phyloP scores from a whole-genome alignment of 2,329 filamentous ascomycete genomes.

The Sodiomyces alkalinus region DNA sequence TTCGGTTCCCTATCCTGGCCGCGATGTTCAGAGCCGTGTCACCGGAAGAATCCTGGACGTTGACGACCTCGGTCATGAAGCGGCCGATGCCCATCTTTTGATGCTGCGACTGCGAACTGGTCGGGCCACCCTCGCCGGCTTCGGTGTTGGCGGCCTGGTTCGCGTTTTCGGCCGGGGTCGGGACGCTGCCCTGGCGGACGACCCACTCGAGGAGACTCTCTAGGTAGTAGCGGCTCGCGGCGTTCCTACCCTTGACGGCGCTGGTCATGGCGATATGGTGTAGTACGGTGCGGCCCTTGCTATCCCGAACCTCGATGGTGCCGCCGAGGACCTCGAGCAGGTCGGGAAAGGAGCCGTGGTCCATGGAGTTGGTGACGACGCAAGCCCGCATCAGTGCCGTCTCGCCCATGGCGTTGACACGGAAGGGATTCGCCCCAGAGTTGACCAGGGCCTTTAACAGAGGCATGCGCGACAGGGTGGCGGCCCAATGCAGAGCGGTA shows the following conservation, averaged over 20 bases:
- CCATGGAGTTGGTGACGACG: slow-evolving; percentile 85
- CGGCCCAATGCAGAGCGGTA: slow-evolving; percentile 91
- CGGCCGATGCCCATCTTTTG: slow-evolving; percentile 74
- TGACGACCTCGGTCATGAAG: slow-evolving; percentile 96
- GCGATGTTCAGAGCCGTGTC: slow-evolving; percentile 93
- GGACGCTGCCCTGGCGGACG: slow-evolving; percentile 63
- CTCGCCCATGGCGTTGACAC: slow-evolving; percentile 80
- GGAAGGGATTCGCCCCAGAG: slow-evolving; percentile 72
- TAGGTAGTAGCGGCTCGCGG: slow-evolving; percentile 88
- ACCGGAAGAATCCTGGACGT: slow-evolving; percentile 82
- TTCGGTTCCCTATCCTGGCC: slow-evolving; percentile 79
- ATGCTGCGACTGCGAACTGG: slow-evolving; percentile 21
- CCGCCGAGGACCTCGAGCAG: slow-evolving; percentile 77
- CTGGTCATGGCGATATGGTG: slow-evolving; percentile 96
- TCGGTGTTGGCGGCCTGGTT: slow-evolving; percentile 19
- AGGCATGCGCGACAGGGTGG: slow-evolving; percentile 74
- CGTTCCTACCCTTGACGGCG: slow-evolving; percentile 82
- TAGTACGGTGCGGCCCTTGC: slow-evolving; percentile 77
- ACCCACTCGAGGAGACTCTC: slow-evolving; percentile 91
- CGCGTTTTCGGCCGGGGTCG: slow-evolving; percentile 28
- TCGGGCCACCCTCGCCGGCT: slow-evolving; percentile 14
- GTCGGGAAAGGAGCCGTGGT: slow-evolving; percentile 79
- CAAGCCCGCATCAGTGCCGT: slow-evolving; percentile 89
- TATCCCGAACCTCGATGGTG: slow-evolving; percentile 81
- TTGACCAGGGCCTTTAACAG: slow-evolving; percentile 68